Percentiles rank a stretch among this genome's conserved stretches.
phyloP scores from a whole-genome alignment of 2,329 filamentous ascomycete genomes.

The Diaporthe caulivora region DNA sequence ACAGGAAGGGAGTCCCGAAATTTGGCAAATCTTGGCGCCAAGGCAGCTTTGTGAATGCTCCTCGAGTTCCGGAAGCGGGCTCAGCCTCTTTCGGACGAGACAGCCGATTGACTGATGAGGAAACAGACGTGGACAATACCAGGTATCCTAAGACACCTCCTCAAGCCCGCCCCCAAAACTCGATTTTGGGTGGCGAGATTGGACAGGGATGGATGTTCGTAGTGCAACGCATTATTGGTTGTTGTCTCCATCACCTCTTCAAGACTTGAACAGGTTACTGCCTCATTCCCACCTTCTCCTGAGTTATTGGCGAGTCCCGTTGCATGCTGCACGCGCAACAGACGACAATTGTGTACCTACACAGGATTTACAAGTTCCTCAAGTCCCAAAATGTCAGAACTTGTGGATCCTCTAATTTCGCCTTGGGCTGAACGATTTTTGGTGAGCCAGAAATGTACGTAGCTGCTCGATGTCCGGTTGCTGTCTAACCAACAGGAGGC shows the following conservation, averaged over 20 bases:
- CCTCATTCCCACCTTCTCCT: not conserved
- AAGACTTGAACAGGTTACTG: not conserved
- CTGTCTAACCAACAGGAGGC: not conserved
- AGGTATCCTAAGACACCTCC: too few species aligned
- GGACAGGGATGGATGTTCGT: not conserved
- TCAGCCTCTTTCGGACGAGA: constrained; percentile 4
- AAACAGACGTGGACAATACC: too few species aligned
- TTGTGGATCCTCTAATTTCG: not conserved
- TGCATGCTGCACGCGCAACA: not conserved
- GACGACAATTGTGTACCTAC: not conserved
- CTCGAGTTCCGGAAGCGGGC: constrained; percentile 6
- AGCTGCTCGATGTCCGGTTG: not conserved
- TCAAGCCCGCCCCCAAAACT: too few species aligned
- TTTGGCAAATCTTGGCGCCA: not conserved
- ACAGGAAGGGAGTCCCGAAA: not conserved
- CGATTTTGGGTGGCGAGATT: too few species aligned
- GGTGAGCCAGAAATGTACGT: not conserved
- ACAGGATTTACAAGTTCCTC: not conserved
- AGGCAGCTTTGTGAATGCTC: not conserved
- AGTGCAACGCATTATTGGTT: not conserved
- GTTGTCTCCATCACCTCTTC: too few species aligned
- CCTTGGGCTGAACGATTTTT: constrained; percentile 21
- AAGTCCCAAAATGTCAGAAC: not conserved
- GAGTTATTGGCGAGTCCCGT: not conserved
- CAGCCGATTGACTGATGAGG: not conserved